A percentile compares a stretch with the other conserved stretches of the same genome.
These are phyloP conservation scores for Paramecium sexaurelia DNA, from an alignment of 73 alveolate species.

Conservation along the genomic window DNA sequence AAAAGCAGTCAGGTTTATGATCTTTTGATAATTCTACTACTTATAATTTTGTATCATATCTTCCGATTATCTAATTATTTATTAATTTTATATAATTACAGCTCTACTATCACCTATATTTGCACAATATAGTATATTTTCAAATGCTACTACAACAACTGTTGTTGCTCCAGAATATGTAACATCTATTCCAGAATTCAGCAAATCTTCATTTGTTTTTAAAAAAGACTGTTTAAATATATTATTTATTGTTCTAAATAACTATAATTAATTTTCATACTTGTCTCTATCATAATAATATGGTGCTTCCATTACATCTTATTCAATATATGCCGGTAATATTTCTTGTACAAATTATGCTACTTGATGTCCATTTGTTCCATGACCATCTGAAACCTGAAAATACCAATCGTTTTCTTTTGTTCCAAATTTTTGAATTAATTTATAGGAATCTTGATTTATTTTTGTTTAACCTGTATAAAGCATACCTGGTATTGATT, in stretches of 20 bases:
- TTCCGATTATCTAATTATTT: conserved; percentile 39
- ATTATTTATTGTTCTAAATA: conserved; percentile 18
- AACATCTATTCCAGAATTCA: conserved; percentile 67
- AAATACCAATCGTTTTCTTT: conserved; percentile 50
- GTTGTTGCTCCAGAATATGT: conserved; percentile 73
- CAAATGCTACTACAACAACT: conserved; percentile 64
- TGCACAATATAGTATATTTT: conserved; percentile 63
- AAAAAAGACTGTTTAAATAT: conserved; percentile 24
- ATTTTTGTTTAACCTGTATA: conserved; percentile 48
- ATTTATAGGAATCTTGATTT: conserved; percentile 51
- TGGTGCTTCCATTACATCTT: conserved; percentile 49
- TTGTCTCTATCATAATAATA: conserved; percentile 51
- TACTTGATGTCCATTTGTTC: conserved; percentile 61
- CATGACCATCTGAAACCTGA: conserved; percentile 66
- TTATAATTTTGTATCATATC: conserved; percentile 64
- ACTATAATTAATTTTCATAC: background rate
- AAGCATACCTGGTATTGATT: conserved; percentile 51
- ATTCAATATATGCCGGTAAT: conserved; percentile 50
- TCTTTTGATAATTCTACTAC: conserved; percentile 63
- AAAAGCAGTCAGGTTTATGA: conserved; percentile 77
- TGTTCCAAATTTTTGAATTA: conserved; percentile 41
- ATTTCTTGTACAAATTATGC: conserved; percentile 53
- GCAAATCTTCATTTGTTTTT: conserved; percentile 58
- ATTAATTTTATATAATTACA: background rate
- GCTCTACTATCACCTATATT: conserved; percentile 78